A percentile compares a stretch with the other conserved stretches of the same genome.
These are phyloP conservation scores for Lentinula edodes DNA, from an alignment of 768 basidiomycete genomes.

Conservation along the genomic window DNA sequence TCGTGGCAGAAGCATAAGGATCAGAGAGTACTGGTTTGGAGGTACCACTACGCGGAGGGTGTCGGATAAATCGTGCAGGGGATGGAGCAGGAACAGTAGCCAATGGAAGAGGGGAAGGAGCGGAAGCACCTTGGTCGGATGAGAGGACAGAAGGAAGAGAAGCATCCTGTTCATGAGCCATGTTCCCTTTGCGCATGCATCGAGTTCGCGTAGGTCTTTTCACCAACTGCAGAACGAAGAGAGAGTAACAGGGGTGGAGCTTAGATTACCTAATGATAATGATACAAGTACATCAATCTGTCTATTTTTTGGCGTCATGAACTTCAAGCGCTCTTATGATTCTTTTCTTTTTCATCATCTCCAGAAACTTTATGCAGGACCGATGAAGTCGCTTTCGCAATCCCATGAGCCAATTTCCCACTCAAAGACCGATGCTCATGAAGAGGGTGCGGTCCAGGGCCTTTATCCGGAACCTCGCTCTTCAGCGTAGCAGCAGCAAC, in stretches of 20 bases:
- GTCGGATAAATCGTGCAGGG: constrained; percentile 21
- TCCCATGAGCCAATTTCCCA: background rate
- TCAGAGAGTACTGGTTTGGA: background rate
- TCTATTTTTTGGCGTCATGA: too few species aligned
- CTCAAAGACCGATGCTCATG: background rate
- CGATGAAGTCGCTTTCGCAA: background rate
- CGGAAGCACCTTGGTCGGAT: background rate
- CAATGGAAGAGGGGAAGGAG: background rate
- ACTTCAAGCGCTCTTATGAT: too few species aligned
- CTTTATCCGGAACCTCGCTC: background rate
- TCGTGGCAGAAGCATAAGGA: background rate
- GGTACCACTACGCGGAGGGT: background rate
- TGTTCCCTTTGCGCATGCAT: background rate
- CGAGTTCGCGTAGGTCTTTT: background rate
- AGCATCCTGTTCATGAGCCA: background rate
- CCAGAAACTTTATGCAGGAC: background rate
- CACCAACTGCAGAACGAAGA: background rate
- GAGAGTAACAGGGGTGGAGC: background rate
- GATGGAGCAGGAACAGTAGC: constrained; percentile 9
- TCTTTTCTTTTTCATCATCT: background rate
- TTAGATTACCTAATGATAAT: too few species aligned
- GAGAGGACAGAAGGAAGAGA: background rate
- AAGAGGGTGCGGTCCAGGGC: background rate
- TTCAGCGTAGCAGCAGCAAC: background rate
- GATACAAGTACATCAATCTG: too few species aligned